phyloP scores from a whole-genome alignment of 441 rosid genomes.

The Macaranga tanarius region DNA sequence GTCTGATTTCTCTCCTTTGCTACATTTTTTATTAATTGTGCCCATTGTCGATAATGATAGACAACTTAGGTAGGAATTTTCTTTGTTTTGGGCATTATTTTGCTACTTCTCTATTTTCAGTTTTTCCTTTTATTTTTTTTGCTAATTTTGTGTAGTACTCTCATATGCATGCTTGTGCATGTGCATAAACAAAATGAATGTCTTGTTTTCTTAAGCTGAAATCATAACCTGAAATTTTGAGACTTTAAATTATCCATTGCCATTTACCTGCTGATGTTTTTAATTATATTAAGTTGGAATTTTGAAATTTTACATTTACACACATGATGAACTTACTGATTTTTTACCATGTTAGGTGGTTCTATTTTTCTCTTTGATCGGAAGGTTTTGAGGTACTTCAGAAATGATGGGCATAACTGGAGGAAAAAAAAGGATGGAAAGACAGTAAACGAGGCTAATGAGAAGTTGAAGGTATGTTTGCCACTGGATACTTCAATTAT shows the following conservation, averaged over 20 bases:
- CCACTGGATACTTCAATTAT: background rate
- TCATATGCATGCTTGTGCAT: background rate
- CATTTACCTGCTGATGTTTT: background rate
- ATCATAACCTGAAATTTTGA: too few relatives aligned
- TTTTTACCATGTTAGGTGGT: constrained; percentile 59
- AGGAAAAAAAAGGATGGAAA: constrained; percentile 97
- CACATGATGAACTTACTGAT: constrained; percentile 20
- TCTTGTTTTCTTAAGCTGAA: background rate
- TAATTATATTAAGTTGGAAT: background rate
- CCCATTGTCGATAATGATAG: background rate
- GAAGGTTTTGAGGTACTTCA: constrained; percentile 86
- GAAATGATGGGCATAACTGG: constrained; percentile 98
- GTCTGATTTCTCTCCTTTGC: background rate
- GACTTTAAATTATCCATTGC: background rate
- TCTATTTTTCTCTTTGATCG: constrained; percentile 91
- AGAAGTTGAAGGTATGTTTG: constrained; percentile 80
- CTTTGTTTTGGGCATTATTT: too few relatives aligned
- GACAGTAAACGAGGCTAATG: constrained; percentile 95
- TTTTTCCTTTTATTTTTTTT: background rate
- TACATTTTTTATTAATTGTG: background rate
- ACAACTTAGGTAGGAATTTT: background rate
- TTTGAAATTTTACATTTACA: background rate
- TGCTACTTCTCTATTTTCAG: background rate
- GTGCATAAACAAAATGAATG: too few relatives aligned
- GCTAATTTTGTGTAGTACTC: background rate